Base-by-base conservation (phyloP, 164 flowering plant species). In the Vitis amurensis region DNA sequence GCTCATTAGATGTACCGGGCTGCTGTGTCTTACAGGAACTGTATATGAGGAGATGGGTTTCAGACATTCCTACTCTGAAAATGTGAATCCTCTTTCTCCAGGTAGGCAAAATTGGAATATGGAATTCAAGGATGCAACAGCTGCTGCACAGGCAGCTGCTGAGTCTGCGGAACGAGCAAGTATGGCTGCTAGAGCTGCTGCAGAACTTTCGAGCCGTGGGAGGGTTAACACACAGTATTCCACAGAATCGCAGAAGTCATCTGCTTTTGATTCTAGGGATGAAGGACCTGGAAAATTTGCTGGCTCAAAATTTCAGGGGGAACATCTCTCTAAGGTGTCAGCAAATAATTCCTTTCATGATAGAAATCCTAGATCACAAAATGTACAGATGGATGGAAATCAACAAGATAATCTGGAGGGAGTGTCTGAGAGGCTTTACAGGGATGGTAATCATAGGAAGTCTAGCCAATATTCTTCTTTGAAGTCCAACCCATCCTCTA, bases 61-160 rank as follows among this genome's bases (percentile, higher is more conserved):
- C 31, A 71, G 78, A 48, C 72, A 76, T 59, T 44, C 85, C 14
- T 75, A 69, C 68, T 55, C 70, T 37, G 70, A 73, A 15, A 73
- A 83, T 14, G 72, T 60, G 50, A 73, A 68, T 77, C 8, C 27
- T 59, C 76, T 51, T 63, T 64, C 79, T n/a, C 11, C 19, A 1
- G 76, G 75, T 61, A 70, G 77, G 69, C 82, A 86, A 59, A 68
- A 77, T 48, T 87, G 95, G 93, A 80, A 73, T 66, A 88, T 88
- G 94, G 90, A 86, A 62, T 96, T 93, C 69, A 92, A 89, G 81
- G 98, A 96, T 85, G 99, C 97, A 67, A 79, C 93, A 3, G 77
- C 91, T 74, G 99, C 98, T 66, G 99, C 97, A 59, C 93, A 87
- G 70, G 98, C 97, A 64, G 99, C 99, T 73, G 99, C 99, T 30